Evolutionary conservation across 768 basidiomycete species (phyloP), one percentile per base, ranked within the genome.

Genomic region (Tricholomella constricta): DNA sequence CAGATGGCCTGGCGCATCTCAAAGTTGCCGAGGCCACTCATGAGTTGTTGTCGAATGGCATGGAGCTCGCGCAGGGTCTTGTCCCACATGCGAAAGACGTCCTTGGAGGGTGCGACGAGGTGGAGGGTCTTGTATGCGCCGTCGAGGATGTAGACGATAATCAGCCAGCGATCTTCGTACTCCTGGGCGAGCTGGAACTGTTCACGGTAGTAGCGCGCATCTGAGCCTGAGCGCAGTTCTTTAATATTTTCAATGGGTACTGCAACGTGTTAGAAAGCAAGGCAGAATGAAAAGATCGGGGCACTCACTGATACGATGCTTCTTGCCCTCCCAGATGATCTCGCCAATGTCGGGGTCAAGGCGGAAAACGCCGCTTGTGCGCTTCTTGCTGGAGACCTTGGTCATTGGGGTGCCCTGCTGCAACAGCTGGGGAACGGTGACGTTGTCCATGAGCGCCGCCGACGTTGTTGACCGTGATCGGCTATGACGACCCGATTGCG

Each of bases 231-330:
- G 19, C 94, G 89, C 17, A 97, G 81, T 65, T 97, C 94, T 56
- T 92, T 90, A 69, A 97, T 92, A 59, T 82, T 84, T 67, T 93
- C 91, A 54, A 96, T 88, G 2, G 88, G 85, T 43, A 96, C 94
- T 97, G 54, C 15, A 48, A 40, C 4, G 14, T 11, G 22, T 17
- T 15, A 32, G 43, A 42, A 37, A 48, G 25, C 48, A 17, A 31
- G 49, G 27, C 27, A 27, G 29, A 23, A n/a, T 8, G 20, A 17
- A 35, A 37, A 22, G 38, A 34, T 6, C n/a, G n/a, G n/a, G n/a
- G n/a, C n/a, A 31, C 29, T 6, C 29, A 31, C 29, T 31, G 6
- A 31, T 6, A 6, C 29, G 29, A 31, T 11, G 29, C 11, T 31
- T 31, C 29, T 31, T 31, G 6, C 29, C 29, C 29, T 31, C 29